phyloP scores from a whole-genome alignment of 164 flowering plant genomes.

The Saururus chinensis region DNA sequence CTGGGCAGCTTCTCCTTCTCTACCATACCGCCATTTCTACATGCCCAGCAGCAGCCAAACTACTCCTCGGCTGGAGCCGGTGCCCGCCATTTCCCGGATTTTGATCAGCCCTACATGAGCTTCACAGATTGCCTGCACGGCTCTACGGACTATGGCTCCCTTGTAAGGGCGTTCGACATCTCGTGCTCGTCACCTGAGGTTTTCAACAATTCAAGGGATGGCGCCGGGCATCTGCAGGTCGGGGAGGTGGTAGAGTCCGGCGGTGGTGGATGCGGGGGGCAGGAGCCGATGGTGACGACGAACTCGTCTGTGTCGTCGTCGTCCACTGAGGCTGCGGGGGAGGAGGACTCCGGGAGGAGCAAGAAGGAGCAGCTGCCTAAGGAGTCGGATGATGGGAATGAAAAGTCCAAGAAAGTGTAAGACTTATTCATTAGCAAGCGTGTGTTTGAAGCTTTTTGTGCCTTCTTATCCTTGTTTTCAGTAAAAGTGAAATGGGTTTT shows the following conservation, averaged over 20 bases:
- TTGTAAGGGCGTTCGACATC: slow-evolving; percentile 30
- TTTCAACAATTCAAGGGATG: slow-evolving; percentile 17
- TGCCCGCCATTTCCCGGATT: not conserved
- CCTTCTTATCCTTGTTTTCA: not conserved
- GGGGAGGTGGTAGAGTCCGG: slow-evolving; percentile 6
- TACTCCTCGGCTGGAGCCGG: slow-evolving; percentile 2
- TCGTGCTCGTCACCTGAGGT: slow-evolving; percentile 32
- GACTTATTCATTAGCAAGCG: slow-evolving; percentile 2
- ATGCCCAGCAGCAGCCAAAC: not conserved
- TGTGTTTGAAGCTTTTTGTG: not conserved
- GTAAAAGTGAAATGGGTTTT: not conserved
- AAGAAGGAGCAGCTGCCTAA: slow-evolving; percentile 24
- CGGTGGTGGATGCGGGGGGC: not conserved
- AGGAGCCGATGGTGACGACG: slow-evolving; percentile 25
- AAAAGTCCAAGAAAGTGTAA: slow-evolving; percentile 42
- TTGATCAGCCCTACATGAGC: slow-evolving; percentile 27
- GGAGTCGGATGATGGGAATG: slow-evolving; percentile 30
- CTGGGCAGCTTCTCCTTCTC: slow-evolving; percentile 1
- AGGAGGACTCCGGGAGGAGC: slow-evolving; percentile 26
- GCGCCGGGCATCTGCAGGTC: slow-evolving; percentile 1
- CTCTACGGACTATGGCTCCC: slow-evolving; percentile 21
- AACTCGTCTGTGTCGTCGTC: slow-evolving; percentile 57
- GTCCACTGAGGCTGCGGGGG: slow-evolving; percentile 39
- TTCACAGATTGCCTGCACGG: slow-evolving; percentile 37
- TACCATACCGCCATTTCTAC: not conserved